These are phyloP conservation scores for Penicillium manginii DNA, from an alignment of 495 filamentous ascomycete genomes.

Conservation along the genomic window DNA sequence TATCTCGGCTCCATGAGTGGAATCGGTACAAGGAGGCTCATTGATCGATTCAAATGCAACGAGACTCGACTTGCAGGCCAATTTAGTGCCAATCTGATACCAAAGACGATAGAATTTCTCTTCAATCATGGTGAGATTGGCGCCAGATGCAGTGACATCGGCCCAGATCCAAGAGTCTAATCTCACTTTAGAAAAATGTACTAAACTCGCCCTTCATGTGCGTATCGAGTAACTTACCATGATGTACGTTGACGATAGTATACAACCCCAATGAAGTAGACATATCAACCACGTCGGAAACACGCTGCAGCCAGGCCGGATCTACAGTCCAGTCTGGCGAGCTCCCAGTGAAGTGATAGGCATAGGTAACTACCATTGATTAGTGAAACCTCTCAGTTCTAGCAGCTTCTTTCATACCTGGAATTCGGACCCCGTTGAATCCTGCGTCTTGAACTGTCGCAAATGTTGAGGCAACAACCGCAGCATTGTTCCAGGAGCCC, in stretches of 20 bases:
- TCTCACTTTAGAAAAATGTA: neutral
- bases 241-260: conserved; percentile 62
- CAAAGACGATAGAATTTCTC: conserved; percentile 61
- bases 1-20: conserved; percentile 51
- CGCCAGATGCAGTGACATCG: conserved; percentile 50
- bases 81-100: conserved; percentile 60
- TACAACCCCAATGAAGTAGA: conserved; percentile 54
- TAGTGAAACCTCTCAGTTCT: neutral
- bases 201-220: neutral
- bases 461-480: conserved; percentile 52
- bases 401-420: conserved; percentile 38
- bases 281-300: conserved; percentile 61
- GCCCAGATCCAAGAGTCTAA: conserved; percentile 61
- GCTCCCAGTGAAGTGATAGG: conserved; percentile 55
- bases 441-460: conserved; percentile 55
- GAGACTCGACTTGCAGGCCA: conserved; percentile 56
- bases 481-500: conserved; percentile 61
- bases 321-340: conserved; percentile 60
- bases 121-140: conserved; percentile 57
- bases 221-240: conserved; percentile 34
- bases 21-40: conserved; percentile 57
- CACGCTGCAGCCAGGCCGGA: conserved; percentile 59
- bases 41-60: conserved; percentile 67
- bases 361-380: conserved; percentile 54
- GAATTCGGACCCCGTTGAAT: conserved; percentile 63